Conservation (phyloP, 2,329 filamentous ascomycete species). For the Fusarium napiforme region DNA sequence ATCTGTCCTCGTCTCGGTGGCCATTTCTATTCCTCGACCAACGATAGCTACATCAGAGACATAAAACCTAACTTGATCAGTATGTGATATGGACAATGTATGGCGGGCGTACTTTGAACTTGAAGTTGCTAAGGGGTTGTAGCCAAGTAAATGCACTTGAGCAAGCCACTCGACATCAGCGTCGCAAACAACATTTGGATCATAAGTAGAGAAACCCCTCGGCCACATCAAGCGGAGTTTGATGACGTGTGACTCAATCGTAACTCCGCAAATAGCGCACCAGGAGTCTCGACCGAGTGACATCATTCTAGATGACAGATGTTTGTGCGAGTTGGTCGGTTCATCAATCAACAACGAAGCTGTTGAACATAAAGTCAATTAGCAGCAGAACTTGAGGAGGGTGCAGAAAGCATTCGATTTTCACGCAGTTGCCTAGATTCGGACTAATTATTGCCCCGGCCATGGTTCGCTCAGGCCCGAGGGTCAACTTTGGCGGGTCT, state of each 20-base stretch:
- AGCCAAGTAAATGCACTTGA: background rate
- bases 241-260: background rate
- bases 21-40: background rate
- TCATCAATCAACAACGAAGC: background rate
- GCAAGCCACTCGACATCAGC: background rate
- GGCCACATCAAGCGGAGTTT: background rate
- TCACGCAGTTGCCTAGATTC: background rate
- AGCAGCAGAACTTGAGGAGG: background rate
- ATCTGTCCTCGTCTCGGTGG: background rate
- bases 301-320: background rate
- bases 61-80: background rate
- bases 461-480: background rate
- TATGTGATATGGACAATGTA: fast-evolving
- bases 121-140: background rate
- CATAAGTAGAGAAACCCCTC: background rate
- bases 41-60: background rate
- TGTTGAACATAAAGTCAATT: background rate
- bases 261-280: background rate
- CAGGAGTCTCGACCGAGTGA: background rate
- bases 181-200: background rate
- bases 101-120: background rate
- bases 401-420: background rate
- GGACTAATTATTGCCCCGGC: background rate
- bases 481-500: too few relatives aligned
- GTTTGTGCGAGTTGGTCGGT: background rate